Base-by-base conservation (phyloP, 2,329 filamentous ascomycete species). In the Acrocalymma vagum region DNA sequence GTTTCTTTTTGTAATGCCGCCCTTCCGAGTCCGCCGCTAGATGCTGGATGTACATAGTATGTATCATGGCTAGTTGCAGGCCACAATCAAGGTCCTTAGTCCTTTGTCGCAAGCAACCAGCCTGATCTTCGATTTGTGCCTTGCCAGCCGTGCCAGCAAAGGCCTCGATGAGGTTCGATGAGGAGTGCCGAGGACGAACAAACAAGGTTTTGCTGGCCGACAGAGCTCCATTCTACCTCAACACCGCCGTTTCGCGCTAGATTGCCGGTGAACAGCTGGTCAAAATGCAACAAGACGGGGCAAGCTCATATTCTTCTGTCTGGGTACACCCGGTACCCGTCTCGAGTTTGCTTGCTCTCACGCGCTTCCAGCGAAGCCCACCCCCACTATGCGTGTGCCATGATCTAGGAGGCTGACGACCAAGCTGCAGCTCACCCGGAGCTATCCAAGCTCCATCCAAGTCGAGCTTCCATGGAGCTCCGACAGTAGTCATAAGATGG, bases 11-110 rank as follows among this genome's bases (percentile, higher is more conserved):
- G 37, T 33, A 25, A 33, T 39, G 33, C 33, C 11, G 31, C 29
- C 9, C 34, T 55, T 61, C 58, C 60, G 56, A 52, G 34, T 40
- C 50, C 61, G 55, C 63, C 63, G 60, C 48, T 36, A 37, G n/a
- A n/a, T n/a, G n/a, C n/a, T n/a, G n/a, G n/a, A n/a, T n/a, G n/a
- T n/a, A n/a, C n/a, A n/a, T n/a, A n/a, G n/a, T n/a, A n/a, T n/a
- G n/a, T n/a, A n/a, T n/a, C n/a, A n/a, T n/a, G n/a, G n/a, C n/a
- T n/a, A n/a, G n/a, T 47, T 42, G 27, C 49, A 57, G 42, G 57
- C 49, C 39, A 36, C 35, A 62, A 62, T 49, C 60, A 62, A 59
- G 58, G 58, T n/a, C n/a, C n/a, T n/a, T n/a, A n/a, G n/a, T n/a
- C 38, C 38, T 53, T 43, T 40, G 29, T 30, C 11, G 40, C 43